Conservation (phyloP, 2,329 filamentous ascomycete genomes). For the Paecilomyces dactylethromorphus region DNA sequence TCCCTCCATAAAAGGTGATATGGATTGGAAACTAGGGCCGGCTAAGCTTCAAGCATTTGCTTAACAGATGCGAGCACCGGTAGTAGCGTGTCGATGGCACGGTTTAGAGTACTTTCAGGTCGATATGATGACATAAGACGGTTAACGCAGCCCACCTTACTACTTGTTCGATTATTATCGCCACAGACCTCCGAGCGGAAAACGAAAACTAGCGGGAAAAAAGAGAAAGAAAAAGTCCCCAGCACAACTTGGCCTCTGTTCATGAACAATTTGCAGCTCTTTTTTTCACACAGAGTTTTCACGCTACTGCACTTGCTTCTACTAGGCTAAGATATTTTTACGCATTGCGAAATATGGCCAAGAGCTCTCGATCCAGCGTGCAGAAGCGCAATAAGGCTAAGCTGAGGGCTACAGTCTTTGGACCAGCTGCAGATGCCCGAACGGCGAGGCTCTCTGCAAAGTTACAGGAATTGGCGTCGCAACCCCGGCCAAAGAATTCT, state of each 20-base stretch:
- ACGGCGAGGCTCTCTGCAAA: conserved; percentile 80
- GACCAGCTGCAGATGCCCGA: conserved; percentile 71
- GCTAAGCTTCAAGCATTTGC: not conserved
- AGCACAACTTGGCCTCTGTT: not conserved
- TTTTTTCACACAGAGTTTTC: not conserved
- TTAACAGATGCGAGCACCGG: not conserved
- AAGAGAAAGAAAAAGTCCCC: not conserved
- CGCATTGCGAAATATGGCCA: conserved; percentile 61
- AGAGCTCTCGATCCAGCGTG: conserved; percentile 71
- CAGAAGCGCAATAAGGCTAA: conserved; percentile 77
- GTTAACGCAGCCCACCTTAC: not conserved
- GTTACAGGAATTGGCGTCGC: conserved; percentile 69
- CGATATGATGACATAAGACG: conserved; percentile 4
- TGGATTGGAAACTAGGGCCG: not conserved
- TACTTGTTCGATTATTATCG: not conserved
- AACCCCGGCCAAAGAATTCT: conserved; percentile 60
- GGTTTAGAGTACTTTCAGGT: not conserved
- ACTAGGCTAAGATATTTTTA: not conserved
- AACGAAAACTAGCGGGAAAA: not conserved
- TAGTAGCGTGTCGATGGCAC: not conserved
- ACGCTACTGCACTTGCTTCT: not conserved
- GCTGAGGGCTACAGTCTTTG: conserved; percentile 76
- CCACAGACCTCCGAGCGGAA: not conserved
- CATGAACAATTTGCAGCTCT: not conserved
- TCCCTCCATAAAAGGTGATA: not conserved